A percentile compares a stretch with the other conserved stretches of the same genome.
Evolutionary conservation across 257 asterid species (phyloP).

Genomic region (Ajuga chamaepitys): DNA sequence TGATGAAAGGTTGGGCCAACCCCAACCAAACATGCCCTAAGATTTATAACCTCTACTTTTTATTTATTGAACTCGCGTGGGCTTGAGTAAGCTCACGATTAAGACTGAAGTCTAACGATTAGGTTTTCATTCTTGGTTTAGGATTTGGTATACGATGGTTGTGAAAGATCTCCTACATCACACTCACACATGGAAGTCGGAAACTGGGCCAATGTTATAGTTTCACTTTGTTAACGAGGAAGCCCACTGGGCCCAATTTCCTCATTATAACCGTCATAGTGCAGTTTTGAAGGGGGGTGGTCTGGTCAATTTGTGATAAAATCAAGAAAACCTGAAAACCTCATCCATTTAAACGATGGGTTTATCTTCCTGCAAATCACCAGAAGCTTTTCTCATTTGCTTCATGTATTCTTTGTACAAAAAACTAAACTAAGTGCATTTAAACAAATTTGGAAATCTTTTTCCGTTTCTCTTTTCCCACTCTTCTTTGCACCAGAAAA

Average conservation of each 20-base stretch:
- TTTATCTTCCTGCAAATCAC: slow-evolving; percentile 21
- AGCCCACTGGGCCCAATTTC: background rate
- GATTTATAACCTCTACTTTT: no score
- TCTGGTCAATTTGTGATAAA: slow-evolving; percentile 4
- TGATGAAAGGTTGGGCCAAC: no score
- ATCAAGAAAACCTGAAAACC: slow-evolving; percentile 19
- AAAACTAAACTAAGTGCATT: background rate
- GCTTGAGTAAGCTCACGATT: no score
- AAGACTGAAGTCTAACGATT: no score
- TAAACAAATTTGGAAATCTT: background rate
- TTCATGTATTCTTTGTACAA: background rate
- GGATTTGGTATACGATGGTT: no score
- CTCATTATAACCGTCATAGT: background rate
- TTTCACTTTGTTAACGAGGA: background rate
- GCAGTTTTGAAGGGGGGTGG: slow-evolving; percentile 4
- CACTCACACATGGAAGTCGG: no score
- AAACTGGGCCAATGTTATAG: background rate
- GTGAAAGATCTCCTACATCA: no score
- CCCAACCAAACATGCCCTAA: no score
- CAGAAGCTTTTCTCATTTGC: slow-evolving; percentile 9
- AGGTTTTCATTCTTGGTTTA: no score
- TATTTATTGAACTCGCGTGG: no score
- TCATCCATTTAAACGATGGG: slow-evolving; percentile 38
- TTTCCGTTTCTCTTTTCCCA: background rate
- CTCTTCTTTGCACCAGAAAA: background rate